A percentile compares a stretch with the other conserved stretches of the same genome.
These are phyloP conservation scores for Aspergillus viridinutans DNA, from an alignment of 2,329 filamentous ascomycete species.

Conservation along the genomic window DNA sequence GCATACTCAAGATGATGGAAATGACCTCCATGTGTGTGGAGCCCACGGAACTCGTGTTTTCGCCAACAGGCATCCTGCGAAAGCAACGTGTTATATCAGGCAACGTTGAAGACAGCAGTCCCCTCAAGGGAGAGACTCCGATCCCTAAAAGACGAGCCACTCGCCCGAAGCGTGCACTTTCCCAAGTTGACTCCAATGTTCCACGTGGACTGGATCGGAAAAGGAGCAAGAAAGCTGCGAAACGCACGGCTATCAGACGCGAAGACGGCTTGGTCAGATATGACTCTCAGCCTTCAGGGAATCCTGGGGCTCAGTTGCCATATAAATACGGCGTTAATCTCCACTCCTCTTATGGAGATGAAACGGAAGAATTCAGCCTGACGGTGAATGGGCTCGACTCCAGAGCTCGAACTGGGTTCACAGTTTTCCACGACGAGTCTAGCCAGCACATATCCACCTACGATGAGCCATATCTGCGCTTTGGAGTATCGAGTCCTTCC, in stretches of 20 bases:
- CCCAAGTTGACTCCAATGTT: conserved; percentile 31
- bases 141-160: conserved; percentile 34
- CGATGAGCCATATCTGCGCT: conserved; percentile 8
- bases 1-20: conserved; percentile 45
- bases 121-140: conserved; percentile 43
- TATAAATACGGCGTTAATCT: conserved; percentile 15
- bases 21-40: conserved; percentile 41
- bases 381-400: conserved; percentile 26
- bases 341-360: conserved; percentile 18
- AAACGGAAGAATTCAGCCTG: conserved; percentile 33
- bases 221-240: conserved; percentile 14
- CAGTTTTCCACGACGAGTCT: conserved; percentile 37
- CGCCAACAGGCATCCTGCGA: conserved; percentile 39
- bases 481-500: conserved; percentile 14
- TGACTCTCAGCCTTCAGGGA: conserved; percentile 18
- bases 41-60: conserved; percentile 47
- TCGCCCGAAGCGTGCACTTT: conserved; percentile 31
- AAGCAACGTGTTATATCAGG: conserved; percentile 46
- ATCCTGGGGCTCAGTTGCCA: conserved; percentile 15
- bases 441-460: conserved; percentile 3
- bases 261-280: conserved; percentile 11
- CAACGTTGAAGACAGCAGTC: conserved; percentile 45
- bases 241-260: conserved; percentile 5
- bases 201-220: conserved; percentile 25
- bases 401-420: conserved; percentile 27